Conservation (phyloP, 805 yeast species). For the Hanseniaspora thailandica region DNA sequence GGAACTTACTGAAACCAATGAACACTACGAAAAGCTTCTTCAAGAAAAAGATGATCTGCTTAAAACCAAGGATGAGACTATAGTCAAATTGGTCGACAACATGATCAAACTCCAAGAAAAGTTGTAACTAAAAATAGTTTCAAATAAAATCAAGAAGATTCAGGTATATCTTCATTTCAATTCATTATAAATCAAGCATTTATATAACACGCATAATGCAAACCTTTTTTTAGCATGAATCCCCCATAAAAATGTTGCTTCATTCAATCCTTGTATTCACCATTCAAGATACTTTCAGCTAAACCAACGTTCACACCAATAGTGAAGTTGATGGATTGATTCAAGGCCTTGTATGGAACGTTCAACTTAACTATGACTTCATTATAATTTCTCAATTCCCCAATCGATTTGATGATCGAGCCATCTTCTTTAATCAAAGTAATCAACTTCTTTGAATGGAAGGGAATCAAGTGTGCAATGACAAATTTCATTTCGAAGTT, state of each 20-base stretch:
- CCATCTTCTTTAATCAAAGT: constrained; percentile 44
- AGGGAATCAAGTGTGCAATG: constrained; percentile 65
- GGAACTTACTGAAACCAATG: not conserved
- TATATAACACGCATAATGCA: too few relatives aligned
- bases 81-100: constrained; percentile 8
- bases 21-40: not conserved
- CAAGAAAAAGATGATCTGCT: constrained; percentile 6
- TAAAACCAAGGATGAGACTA: constrained; percentile 6
- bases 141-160: not conserved
- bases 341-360: constrained; percentile 72
- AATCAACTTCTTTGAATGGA: constrained; percentile 66
- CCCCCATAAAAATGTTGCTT: too few relatives aligned
- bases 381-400: constrained; percentile 32
- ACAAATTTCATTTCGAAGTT: constrained; percentile 57
- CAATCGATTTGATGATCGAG: constrained; percentile 37
- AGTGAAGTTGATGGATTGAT: constrained; percentile 70
- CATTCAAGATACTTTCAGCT: constrained; percentile 15
- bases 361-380: constrained; percentile 39
- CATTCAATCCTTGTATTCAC: constrained; percentile 1
- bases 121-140: not conserved
- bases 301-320: constrained; percentile 38
- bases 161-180: not conserved
- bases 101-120: constrained; percentile 4
- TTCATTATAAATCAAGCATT: not conserved
- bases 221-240: too few relatives aligned